Percentiles rank a stretch among this genome's conserved stretches.
phyloP scores from a whole-genome alignment of 2,329 filamentous ascomycete species.

The Alternaria brassicae region DNA sequence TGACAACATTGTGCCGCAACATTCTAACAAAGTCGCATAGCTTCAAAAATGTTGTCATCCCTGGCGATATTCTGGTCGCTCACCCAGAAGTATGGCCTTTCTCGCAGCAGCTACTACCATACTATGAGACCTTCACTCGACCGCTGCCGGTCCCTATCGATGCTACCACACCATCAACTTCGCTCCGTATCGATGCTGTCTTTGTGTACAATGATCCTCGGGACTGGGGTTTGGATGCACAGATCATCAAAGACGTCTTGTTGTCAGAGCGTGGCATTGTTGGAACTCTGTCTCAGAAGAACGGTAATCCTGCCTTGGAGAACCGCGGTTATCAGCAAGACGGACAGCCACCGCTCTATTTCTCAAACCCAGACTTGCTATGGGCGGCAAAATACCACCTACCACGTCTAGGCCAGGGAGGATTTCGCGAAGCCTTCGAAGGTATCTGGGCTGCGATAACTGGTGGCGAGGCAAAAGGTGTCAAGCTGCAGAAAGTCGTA shows the following conservation, averaged over 20 bases:
- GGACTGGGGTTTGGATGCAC: conserved; percentile 91
- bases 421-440: conserved; percentile 81
- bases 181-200: conserved; percentile 83
- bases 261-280: conserved; percentile 79
- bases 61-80: conserved; percentile 79
- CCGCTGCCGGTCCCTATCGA: conserved; percentile 63
- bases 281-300: conserved; percentile 78
- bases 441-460: conserved; percentile 81
- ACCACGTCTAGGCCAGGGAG: conserved; percentile 88
- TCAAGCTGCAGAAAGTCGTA: conserved; percentile 66
- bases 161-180: conserved; percentile 55
- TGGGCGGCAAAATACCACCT: conserved; percentile 88
- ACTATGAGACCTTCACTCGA: conserved; percentile 66
- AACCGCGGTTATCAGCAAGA: conserved; percentile 84
- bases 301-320: conserved; percentile 68
- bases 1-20: background rate
- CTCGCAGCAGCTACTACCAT: conserved; percentile 67
- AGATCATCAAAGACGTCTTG: conserved; percentile 83
- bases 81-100: conserved; percentile 86
- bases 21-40: conserved; percentile 18
- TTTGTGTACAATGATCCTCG: conserved; percentile 95
- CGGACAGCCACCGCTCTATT: conserved; percentile 80
- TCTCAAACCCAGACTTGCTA: conserved; percentile 87
- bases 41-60: conserved; percentile 76
- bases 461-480: conserved; percentile 60